These are phyloP conservation scores for Francoa sonchifolia DNA, from an alignment of 441 rosid species.

Conservation along the genomic window DNA sequence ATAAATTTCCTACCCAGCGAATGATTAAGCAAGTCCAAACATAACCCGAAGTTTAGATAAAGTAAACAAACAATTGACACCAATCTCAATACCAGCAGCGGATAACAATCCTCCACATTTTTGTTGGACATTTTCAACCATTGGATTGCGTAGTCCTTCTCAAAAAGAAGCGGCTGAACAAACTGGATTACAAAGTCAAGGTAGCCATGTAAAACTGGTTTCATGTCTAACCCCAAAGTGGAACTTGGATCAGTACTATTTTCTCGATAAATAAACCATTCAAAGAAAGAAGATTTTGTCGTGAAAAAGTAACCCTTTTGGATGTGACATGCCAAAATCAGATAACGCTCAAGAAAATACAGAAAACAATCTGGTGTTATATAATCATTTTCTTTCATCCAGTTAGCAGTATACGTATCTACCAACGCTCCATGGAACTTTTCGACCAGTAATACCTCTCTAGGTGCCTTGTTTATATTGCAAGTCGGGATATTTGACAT, in stretches of 20 bases:
- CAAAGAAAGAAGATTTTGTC: constrained; percentile 25
- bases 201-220: not conserved
- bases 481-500: no score
- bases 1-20: constrained; percentile 14
- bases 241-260: constrained; percentile 1
- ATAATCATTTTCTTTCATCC: constrained; percentile 20
- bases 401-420: constrained; percentile 23
- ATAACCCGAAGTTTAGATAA: constrained; percentile 19
- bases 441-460: not conserved
- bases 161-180: constrained; percentile 12
- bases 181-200: constrained; percentile 1
- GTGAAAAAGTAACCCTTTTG: constrained; percentile 13
- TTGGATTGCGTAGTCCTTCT: constrained; percentile 8
- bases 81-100: constrained; percentile 23
- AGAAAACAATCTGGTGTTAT: constrained; percentile 31
- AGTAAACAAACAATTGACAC: constrained; percentile 24
- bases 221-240: not conserved
- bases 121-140: constrained; percentile 20
- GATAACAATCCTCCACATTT: constrained; percentile 8
- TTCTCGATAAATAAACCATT: constrained; percentile 17
- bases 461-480: not conserved
- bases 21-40: constrained; percentile 2
- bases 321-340: constrained; percentile 14
- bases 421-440: constrained; percentile 19
- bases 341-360: constrained; percentile 29